Evolutionary conservation across 192 early-diverging fungal genomes (phyloP).

Genomic region (Spizellomyces sp.): DNA sequence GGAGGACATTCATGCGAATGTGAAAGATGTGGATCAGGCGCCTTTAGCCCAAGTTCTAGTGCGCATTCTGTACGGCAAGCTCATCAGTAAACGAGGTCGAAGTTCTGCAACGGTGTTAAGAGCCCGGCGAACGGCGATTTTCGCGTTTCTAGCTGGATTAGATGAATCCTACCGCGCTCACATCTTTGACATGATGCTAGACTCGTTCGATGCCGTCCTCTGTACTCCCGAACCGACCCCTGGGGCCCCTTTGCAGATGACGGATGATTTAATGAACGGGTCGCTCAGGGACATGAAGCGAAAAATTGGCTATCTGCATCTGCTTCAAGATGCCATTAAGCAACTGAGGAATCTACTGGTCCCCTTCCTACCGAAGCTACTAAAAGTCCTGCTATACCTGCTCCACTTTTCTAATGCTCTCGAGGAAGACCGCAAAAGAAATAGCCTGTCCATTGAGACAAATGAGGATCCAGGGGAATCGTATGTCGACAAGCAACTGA

Average conservation of each 20-base stretch:
- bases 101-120: constrained; percentile 64
- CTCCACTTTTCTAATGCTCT: constrained; percentile 30
- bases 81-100: constrained; percentile 79
- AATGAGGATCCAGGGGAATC: constrained; percentile 25
- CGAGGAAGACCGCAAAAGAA: constrained; percentile 1
- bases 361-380: constrained; percentile 70
- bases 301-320: constrained; percentile 79
- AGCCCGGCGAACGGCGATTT: constrained; percentile 78
- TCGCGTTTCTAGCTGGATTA: constrained; percentile 78
- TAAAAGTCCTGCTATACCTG: constrained; percentile 79
- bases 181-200: constrained; percentile 82
- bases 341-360: constrained; percentile 74
- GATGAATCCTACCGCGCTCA: constrained; percentile 62
- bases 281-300: constrained; percentile 48
- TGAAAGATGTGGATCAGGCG: constrained; percentile 69
- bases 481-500: constrained; percentile 47
- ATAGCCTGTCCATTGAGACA: background rate
- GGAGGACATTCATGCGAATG: constrained; percentile 49
- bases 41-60: constrained; percentile 75
- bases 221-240: background rate
- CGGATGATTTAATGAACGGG: background rate
- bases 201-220: constrained; percentile 61
- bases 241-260: background rate
- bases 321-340: constrained; percentile 80
- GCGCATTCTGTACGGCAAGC: constrained; percentile 89